phyloP scores from a whole-genome alignment of 805 yeast genomes.

The Kregervanrija fluxuum region DNA sequence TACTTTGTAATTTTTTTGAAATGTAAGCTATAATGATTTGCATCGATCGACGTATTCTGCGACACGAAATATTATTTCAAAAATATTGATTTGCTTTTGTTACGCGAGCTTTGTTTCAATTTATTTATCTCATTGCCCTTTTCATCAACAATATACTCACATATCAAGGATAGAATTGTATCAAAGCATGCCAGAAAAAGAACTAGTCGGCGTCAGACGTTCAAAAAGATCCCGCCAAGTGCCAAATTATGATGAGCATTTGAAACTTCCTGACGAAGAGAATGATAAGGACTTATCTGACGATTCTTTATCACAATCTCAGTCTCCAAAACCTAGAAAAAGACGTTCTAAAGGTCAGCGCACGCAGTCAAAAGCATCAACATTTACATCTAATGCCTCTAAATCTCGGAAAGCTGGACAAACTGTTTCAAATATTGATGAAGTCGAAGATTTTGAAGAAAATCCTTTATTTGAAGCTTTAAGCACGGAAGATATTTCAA shows the following conservation, averaged over 20 bases:
- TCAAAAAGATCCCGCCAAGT: background rate
- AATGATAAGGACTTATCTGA: background rate
- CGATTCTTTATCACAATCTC: too few relatives aligned
- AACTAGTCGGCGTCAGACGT: background rate
- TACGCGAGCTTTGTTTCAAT: too few relatives aligned
- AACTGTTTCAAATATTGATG: constrained; percentile 25
- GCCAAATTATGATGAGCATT: background rate
- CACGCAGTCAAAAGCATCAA: background rate
- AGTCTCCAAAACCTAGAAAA: background rate
- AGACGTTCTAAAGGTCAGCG: background rate
- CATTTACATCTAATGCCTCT: too few relatives aligned
- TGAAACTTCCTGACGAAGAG: background rate
- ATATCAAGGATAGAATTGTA: too few relatives aligned
- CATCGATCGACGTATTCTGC: too few relatives aligned
- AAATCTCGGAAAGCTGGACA: too few relatives aligned
- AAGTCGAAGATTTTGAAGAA: constrained; percentile 37
- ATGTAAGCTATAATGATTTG: too few relatives aligned
- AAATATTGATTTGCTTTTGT: too few relatives aligned
- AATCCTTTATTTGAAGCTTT: constrained; percentile 45
- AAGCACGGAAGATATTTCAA: constrained; percentile 39
- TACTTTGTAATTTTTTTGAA: too few relatives aligned
- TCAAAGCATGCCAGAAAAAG: background rate
- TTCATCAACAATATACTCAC: too few relatives aligned
- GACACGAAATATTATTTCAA: too few relatives aligned
- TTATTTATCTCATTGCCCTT: too few relatives aligned